Conservation (phyloP, 2,329 filamentous ascomycete genomes). For the Microthyrium microscopicum region DNA sequence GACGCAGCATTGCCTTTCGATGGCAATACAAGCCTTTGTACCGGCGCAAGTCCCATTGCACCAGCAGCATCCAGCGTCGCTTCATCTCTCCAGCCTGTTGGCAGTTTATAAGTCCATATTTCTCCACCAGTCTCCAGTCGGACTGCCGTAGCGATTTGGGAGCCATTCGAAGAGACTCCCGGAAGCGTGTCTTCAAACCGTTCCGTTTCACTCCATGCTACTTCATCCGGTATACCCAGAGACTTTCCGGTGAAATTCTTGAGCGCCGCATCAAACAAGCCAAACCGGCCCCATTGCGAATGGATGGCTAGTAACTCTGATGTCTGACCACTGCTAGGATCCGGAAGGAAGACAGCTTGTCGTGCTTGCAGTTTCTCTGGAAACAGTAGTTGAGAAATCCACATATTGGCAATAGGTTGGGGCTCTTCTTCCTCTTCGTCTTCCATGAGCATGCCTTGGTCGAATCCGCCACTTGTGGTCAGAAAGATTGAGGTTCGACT, state of each 20-base stretch:
- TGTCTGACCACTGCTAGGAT: slow-evolving; percentile 20
- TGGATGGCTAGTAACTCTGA: slow-evolving; percentile 24
- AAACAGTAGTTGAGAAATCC: slow-evolving; percentile 24
- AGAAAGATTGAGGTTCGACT: slow-evolving; percentile 20
- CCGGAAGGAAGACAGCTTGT: slow-evolving; percentile 22
- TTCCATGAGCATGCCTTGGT: slow-evolving; percentile 22
- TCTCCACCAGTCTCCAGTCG: slow-evolving; percentile 2
- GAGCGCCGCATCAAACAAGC: slow-evolving; percentile 22
- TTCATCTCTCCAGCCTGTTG: slow-evolving; percentile 3
- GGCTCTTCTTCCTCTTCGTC: slow-evolving; percentile 20
- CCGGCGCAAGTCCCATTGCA: slow-evolving; percentile 18
- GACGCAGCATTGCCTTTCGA: slow-evolving; percentile 16
- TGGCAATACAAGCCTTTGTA: slow-evolving; percentile 20
- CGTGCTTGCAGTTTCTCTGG: slow-evolving; percentile 21
- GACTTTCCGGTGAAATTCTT: slow-evolving; percentile 22
- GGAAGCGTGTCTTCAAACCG: slow-evolving; percentile 24
- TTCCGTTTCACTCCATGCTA: slow-evolving; percentile 21
- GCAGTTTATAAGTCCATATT: slow-evolving; percentile 6
- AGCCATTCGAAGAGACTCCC: slow-evolving; percentile 21
- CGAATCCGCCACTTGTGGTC: slow-evolving; percentile 21
- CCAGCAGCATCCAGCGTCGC: slow-evolving; percentile 1
- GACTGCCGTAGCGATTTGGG: slow-evolving; percentile 22
- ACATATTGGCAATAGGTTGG: slow-evolving; percentile 18
- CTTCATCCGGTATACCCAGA: slow-evolving; percentile 21
- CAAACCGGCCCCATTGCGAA: slow-evolving; percentile 23